Evolutionary conservation across 1,284 basidiomycete genomes (phyloP).

Genomic region (Microbotryum intermedium): DNA sequence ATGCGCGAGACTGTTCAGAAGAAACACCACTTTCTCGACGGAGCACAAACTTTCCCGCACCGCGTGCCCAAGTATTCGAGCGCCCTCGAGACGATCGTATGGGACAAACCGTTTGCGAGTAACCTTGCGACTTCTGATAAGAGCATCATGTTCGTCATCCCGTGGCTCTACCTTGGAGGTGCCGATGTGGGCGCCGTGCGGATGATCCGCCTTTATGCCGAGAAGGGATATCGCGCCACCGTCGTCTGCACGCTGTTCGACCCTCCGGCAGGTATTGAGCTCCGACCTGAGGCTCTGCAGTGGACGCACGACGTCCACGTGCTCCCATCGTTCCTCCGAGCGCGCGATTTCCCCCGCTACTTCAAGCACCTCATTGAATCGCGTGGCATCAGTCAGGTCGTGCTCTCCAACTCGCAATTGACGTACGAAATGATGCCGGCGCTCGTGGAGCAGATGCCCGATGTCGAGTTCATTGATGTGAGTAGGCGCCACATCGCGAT

Average conservation of each 20-base stretch:
- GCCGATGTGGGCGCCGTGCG: constrained; percentile 27
- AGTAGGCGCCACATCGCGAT: neutral
- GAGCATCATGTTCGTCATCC: constrained; percentile 25
- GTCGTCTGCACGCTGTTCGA: constrained; percentile 27
- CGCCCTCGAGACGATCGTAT: constrained; percentile 19
- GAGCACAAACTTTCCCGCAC: constrained; percentile 7
- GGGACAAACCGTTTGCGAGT: constrained; percentile 20
- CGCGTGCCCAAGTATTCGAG: constrained; percentile 7
- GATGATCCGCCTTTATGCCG: constrained; percentile 26
- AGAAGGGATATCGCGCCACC: constrained; percentile 27
- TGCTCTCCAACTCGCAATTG: constrained; percentile 27
- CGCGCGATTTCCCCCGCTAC: constrained; percentile 25
- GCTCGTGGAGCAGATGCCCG: constrained; percentile 24
- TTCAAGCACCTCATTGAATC: constrained; percentile 22
- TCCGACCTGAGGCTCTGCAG: constrained; percentile 24
- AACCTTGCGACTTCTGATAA: constrained; percentile 14
- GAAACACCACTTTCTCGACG: constrained; percentile 13
- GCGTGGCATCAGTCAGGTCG: constrained; percentile 14
- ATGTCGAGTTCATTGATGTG: constrained; percentile 27
- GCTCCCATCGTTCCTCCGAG: constrained; percentile 23
- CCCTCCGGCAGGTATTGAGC: constrained; percentile 23
- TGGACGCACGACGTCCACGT: constrained; percentile 31
- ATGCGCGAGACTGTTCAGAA: constrained; percentile 18
- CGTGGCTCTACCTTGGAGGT: constrained; percentile 28
- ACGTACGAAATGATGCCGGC: constrained; percentile 30